phyloP scores from a whole-genome alignment of 2,329 filamentous ascomycete species.

The Lecanicillium sp. region DNA sequence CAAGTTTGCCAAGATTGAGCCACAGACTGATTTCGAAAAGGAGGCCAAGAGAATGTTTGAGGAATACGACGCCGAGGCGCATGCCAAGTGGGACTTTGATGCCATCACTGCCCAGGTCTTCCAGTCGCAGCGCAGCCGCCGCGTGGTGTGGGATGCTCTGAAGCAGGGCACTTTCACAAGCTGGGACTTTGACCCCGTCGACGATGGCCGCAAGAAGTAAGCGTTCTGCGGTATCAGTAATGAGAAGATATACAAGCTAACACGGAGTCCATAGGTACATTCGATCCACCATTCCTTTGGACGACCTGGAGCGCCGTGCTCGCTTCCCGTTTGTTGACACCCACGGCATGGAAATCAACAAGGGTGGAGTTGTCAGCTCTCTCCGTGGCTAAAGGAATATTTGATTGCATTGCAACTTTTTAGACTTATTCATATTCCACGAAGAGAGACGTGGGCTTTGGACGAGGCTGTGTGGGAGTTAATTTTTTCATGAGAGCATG shows the following conservation, averaged over 20 bases:
- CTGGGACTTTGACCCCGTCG: conserved; percentile 78
- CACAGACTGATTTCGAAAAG: conserved; percentile 33
- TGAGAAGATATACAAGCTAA: conserved; percentile 19
- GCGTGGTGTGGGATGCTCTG: conserved; percentile 72
- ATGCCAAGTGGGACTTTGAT: conserved; percentile 71
- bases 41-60: conserved; percentile 43
- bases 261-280: conserved; percentile 57
- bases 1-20: conserved; percentile 30
- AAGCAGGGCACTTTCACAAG: conserved; percentile 66
- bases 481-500: not conserved
- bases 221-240: conserved; percentile 19
- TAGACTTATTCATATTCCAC: too few species aligned
- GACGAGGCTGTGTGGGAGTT: too few species aligned
- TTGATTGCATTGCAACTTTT: not conserved
- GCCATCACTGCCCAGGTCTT: conserved; percentile 68
- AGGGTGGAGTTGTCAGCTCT: conserved; percentile 23
- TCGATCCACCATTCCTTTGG: conserved; percentile 70
- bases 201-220: conserved; percentile 60
- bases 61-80: conserved; percentile 66
- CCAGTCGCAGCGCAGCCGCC: conserved; percentile 67
- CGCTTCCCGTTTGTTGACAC: conserved; percentile 60
- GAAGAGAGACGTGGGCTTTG: too few species aligned
- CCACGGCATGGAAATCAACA: conserved; percentile 39
- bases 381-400: conserved; percentile 23
- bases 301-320: conserved; percentile 70